phyloP scores from a whole-genome alignment of 768 basidiomycete species.

The Termitomyces sp. region DNA sequence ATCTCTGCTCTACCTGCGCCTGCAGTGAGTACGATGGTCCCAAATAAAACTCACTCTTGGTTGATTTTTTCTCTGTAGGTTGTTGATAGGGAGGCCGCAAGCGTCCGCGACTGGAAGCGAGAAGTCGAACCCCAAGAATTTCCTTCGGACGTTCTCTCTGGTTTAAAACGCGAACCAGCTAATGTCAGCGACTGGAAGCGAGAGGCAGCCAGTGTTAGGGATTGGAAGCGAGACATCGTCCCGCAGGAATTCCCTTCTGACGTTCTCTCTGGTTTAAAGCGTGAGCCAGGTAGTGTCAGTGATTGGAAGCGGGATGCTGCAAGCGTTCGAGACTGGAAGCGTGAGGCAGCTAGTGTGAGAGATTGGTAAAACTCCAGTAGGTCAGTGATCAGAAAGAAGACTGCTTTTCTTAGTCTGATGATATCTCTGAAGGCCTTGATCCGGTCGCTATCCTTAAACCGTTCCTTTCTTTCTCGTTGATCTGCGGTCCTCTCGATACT shows the following conservation, averaged over 20 bases:
- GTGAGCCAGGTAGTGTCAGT: slow-evolving; percentile 6
- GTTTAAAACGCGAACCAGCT: slow-evolving; percentile 11
- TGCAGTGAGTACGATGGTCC: slow-evolving; percentile 11
- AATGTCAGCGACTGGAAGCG: slow-evolving; percentile 10
- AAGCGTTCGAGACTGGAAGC: slow-evolving; percentile 11
- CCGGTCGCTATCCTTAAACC: no score
- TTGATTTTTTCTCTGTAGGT: not conserved
- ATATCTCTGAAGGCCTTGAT: not conserved
- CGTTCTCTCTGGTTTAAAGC: slow-evolving; percentile 10
- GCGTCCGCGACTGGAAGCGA: slow-evolving; percentile 15
- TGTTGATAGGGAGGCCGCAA: slow-evolving; percentile 4
- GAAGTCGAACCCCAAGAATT: not conserved
- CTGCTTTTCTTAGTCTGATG: not conserved
- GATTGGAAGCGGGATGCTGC: slow-evolving; percentile 15
- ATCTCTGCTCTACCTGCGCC: slow-evolving; percentile 35
- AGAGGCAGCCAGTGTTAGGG: slow-evolving; percentile 6
- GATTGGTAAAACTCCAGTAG: slow-evolving; percentile 11
- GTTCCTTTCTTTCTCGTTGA: not conserved
- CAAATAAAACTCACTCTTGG: not conserved
- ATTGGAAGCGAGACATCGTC: slow-evolving; percentile 2
- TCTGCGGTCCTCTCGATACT: not conserved
- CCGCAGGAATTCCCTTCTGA: not conserved
- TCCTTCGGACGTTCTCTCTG: not conserved
- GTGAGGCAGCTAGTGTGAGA: slow-evolving; percentile 1
- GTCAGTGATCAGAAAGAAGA: not conserved